Percentiles rank a stretch among this genome's conserved stretches.
Evolutionary conservation across 176 grass and related monocot genomes (phyloP).

Genomic region (Oryza longistaminata): DNA sequence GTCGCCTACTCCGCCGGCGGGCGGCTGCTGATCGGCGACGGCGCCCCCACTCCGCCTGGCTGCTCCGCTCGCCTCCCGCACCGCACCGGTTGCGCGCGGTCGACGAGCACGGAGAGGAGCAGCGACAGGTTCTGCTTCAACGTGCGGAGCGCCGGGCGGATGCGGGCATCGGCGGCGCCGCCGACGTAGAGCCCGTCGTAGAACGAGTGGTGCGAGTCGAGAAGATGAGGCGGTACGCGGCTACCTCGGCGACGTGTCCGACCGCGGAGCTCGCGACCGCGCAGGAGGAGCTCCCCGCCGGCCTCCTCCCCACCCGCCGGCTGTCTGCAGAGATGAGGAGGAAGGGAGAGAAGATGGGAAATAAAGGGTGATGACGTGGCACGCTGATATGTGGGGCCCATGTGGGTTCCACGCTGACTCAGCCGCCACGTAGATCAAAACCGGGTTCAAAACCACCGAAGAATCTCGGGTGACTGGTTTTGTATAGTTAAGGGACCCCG

Average conservation of each 20-base stretch:
- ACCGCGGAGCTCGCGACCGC: conserved; percentile 14
- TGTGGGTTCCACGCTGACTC: too few species aligned
- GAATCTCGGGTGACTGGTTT: too few species aligned
- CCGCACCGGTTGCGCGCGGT: conserved; percentile 55
- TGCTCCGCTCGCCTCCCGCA: conserved; percentile 53
- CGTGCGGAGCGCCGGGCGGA: conserved; percentile 52
- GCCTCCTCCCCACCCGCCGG: too few species aligned
- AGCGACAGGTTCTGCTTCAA: conserved; percentile 61
- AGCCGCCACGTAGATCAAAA: too few species aligned
- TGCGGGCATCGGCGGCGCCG: conserved; percentile 42
- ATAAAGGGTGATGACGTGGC: too few species aligned
- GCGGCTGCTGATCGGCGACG: conserved; percentile 74
- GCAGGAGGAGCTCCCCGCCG: too few species aligned
- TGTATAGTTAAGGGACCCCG: too few species aligned
- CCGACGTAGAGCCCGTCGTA: conserved; percentile 56
- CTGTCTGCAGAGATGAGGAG: too few species aligned
- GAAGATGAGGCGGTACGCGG: conserved; percentile 74
- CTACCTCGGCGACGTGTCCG: conserved; percentile 55
- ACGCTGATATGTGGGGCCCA: too few species aligned
- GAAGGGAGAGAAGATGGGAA: too few species aligned
- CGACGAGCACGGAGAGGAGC: conserved; percentile 51
- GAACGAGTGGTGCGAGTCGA: conserved; percentile 63
- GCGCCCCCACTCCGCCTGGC: conserved; percentile 30
- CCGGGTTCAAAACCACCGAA: too few species aligned
- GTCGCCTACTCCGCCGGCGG: conserved; percentile 1